A percentile compares a stretch with the other conserved stretches of the same genome.
Evolutionary conservation across 768 basidiomycete species (phyloP).

Genomic region (Hortiboletus flavorubellus): DNA sequence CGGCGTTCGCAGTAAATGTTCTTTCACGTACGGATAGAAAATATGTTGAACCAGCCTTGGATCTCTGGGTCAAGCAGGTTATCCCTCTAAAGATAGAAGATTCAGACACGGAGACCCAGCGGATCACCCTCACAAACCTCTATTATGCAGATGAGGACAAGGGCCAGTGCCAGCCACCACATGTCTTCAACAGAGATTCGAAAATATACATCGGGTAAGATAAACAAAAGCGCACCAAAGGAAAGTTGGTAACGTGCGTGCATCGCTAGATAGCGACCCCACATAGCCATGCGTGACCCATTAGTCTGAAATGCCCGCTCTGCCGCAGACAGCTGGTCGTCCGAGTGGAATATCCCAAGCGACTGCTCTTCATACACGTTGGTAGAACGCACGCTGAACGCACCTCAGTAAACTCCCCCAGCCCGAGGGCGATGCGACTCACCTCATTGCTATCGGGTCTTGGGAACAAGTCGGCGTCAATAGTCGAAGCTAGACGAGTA

Average conservation of each 20-base stretch:
- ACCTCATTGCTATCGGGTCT: conserved; percentile 86
- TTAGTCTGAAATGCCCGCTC: conserved; percentile 40
- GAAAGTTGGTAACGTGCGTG: conserved; percentile 88
- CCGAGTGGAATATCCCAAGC: conserved; percentile 67
- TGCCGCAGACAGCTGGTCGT: conserved; percentile 48
- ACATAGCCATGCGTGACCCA: conserved; percentile 56
- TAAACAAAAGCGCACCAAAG: conserved; percentile 56
- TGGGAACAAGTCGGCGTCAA: conserved; percentile 2
- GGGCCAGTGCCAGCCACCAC: conserved; percentile 88
- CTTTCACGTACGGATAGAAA: conserved; percentile 58
- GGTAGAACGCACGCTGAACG: conserved; percentile 76
- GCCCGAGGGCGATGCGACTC: not conserved
- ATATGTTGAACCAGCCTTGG: conserved; percentile 78
- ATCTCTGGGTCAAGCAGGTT: conserved; percentile 53
- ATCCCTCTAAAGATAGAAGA: conserved; percentile 43
- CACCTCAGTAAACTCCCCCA: not conserved
- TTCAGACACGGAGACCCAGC: not conserved
- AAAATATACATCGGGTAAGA: not conserved
- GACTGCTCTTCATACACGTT: conserved; percentile 95
- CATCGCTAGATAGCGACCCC: conserved; percentile 75
- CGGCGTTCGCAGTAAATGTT: not conserved
- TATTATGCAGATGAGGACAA: conserved; percentile 90
- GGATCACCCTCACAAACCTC: conserved; percentile 52
- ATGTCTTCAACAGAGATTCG: conserved; percentile 59
- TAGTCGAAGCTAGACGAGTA: not conserved